phyloP scores from a whole-genome alignment of 164 flowering plant genomes.

The Tetracentron sinense region DNA sequence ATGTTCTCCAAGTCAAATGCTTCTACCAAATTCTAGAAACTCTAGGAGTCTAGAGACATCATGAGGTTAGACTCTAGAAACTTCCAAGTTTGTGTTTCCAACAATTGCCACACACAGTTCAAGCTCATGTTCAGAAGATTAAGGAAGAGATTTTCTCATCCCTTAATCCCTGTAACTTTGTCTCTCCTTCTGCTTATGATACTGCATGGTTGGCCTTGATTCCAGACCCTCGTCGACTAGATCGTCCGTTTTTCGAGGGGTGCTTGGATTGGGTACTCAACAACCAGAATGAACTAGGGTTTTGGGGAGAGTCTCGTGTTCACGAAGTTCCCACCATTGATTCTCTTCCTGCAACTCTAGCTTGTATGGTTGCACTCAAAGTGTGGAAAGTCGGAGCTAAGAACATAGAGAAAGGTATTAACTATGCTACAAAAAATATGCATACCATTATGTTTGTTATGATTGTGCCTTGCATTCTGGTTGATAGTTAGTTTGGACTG shows the following conservation, averaged over 20 bases:
- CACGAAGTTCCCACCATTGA: slow-evolving; percentile 27
- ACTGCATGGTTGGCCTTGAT: slow-evolving; percentile 50
- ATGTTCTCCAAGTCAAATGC: too few species aligned
- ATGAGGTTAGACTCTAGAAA: too few species aligned
- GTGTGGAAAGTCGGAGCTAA: slow-evolving; percentile 22
- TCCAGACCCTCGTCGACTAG: slow-evolving; percentile 16
- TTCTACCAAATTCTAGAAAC: too few species aligned
- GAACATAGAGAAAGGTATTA: slow-evolving; percentile 16
- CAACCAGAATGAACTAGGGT: slow-evolving; percentile 36
- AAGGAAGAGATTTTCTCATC: slow-evolving; percentile 24
- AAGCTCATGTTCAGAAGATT: slow-evolving; percentile 13
- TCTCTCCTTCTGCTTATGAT: slow-evolving; percentile 43
- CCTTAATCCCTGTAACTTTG: slow-evolving; percentile 13
- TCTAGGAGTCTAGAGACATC: too few species aligned
- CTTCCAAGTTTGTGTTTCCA: too few species aligned
- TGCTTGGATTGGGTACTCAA: too few species aligned
- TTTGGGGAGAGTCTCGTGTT: slow-evolving; percentile 34
- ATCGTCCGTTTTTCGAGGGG: slow-evolving; percentile 43
- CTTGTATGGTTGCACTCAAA: slow-evolving; percentile 31
- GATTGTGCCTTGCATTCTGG: too few species aligned
- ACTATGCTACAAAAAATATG: not conserved
- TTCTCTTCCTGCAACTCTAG: slow-evolving; percentile 37
- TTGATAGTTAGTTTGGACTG: too few species aligned
- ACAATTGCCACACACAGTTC: too few species aligned
- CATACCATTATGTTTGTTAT: too few species aligned